Evolutionary conservation across 208 protist genomes (phyloP), one percentile per base, ranked within the genome.

Genomic region (Wallacemonas sp.): DNA sequence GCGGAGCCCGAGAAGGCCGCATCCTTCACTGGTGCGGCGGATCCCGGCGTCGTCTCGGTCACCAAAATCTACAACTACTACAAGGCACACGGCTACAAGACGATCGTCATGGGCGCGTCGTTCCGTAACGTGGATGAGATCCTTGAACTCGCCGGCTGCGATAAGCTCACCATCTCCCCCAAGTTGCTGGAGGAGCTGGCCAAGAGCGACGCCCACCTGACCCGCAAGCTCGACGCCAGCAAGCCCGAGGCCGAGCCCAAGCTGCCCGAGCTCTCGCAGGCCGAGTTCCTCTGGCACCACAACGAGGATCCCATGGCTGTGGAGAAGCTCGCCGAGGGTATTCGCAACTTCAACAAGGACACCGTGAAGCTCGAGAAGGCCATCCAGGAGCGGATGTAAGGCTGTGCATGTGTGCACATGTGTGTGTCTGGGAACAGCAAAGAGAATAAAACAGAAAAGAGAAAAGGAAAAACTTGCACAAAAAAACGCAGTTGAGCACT

Each of bases 291-390:
- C 33, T 96, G 84, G 55, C 83, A 89, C 70, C 77, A 88, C 68
- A 91, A 96, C 65, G 70, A 87, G 61, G 88, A 99, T 76, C 75
- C 82, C n/a, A 99, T 99, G 97, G 98, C 97, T 27, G 95, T 97
- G n/a, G 95, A 98, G 60, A 99, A 99, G 83, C 92, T 99, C 23
- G 61, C 94, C 26, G 97, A 99, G 69, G 98, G 98, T 56, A 99
- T 99, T 68, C 79, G 97, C 58, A 95, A 95, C 68, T 99, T 99
- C 83, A 75, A 89, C 43, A 83, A 77, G 48, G 98, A 99, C 74
- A 88, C 88, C 8, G 48, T 85, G 57, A 98, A 96, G 79, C 85
- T 98, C 4, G 87, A 93, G 70, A 44, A 61, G 8, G 75, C 81
- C 39, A 92, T 98, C 34, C 57, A 52, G 32, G 71, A 76, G 61